Base-by-base conservation (phyloP, 2,329 filamentous ascomycete species). In the Colletotrichum karsti region DNA sequence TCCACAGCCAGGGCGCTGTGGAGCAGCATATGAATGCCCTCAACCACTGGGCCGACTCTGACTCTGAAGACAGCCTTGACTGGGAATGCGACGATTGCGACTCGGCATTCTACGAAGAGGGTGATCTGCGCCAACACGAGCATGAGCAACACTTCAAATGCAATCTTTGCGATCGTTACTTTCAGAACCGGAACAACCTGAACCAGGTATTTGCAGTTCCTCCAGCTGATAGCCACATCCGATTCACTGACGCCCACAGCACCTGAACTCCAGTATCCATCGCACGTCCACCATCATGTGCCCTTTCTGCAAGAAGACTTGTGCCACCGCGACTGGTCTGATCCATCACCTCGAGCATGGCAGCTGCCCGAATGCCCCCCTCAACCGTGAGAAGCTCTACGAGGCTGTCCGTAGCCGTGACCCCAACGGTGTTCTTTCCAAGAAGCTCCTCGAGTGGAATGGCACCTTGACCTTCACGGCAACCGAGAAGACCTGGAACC, bases 261-360 rank as follows among this genome's bases (percentile, higher is more conserved):
- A 92, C 69, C 77, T 87, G 2, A 85, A 84, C 39, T 90, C 87
- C 0, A 77, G 77, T 3, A 72, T 74, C 42, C 89, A 92, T 72
- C 78, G 79, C 1, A 83, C 83, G 55, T 64, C 46, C 0, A 74
- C 74, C 2, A 74, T 89, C 4, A 1, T 44, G 0, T 92, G 90
- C 54, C 88, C 85, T 0, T 91, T 88, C 72, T 92, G 89, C 77
- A 73, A 78, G 33, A 66, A 51, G 2, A 28, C 7, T 2, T 87
- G 81, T 67, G 77, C 81, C 8, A 84, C 85, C 0, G 87, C 88
- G 1, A 87, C 84, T 1, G 89, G 87, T 3, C 71, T 90, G 3
- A 73, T 79, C 0, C 80, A 89, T 72, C 87, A 92, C 67, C 75
- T 91, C 1, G 90, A 92, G 70, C 76, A 72, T 1, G 84, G 85